These are phyloP conservation scores for Aspergillus amoenus DNA, from an alignment of 2,329 filamentous ascomycete genomes.

Conservation along the genomic window DNA sequence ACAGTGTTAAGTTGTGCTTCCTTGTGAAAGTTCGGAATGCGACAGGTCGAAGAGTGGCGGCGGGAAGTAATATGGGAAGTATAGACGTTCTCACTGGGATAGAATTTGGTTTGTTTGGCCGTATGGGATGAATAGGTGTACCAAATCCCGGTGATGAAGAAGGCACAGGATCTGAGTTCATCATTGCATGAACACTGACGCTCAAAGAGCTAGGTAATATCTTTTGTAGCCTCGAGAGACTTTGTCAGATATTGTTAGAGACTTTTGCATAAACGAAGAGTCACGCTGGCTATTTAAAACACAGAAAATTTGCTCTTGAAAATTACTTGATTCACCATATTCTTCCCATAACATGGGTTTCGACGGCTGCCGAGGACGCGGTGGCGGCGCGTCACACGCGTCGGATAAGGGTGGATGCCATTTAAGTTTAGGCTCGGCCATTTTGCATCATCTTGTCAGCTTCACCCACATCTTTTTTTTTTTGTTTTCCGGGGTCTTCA, in stretches of 20 bases:
- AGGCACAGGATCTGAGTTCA: constrained; percentile 62
- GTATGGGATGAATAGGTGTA: constrained; percentile 76
- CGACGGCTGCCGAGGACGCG: neutral
- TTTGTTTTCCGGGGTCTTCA: neutral
- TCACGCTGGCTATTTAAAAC: neutral
- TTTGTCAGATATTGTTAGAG: neutral
- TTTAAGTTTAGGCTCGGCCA: neutral
- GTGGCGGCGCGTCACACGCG: constrained; percentile 4
- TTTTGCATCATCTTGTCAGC: too few species aligned
- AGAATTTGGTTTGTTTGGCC: constrained; percentile 39
- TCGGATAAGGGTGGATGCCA: neutral
- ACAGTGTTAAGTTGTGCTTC: constrained; percentile 92
- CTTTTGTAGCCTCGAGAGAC: neutral
- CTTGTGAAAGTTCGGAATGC: constrained; percentile 97
- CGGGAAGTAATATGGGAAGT: constrained; percentile 84
- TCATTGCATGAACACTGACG: constrained; percentile 9
- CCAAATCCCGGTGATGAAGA: constrained; percentile 90
- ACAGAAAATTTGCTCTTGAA: neutral
- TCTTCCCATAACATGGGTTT: neutral
- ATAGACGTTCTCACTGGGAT: constrained; percentile 63
- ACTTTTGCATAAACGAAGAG: neutral
- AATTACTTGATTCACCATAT: neutral
- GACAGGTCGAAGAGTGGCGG: constrained; percentile 80
- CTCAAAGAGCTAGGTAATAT: neutral
- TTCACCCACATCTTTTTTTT: neutral